These are phyloP conservation scores for Phylloporus rhodoxanthus DNA, from an alignment of 768 basidiomycete species.

Conservation along the genomic window DNA sequence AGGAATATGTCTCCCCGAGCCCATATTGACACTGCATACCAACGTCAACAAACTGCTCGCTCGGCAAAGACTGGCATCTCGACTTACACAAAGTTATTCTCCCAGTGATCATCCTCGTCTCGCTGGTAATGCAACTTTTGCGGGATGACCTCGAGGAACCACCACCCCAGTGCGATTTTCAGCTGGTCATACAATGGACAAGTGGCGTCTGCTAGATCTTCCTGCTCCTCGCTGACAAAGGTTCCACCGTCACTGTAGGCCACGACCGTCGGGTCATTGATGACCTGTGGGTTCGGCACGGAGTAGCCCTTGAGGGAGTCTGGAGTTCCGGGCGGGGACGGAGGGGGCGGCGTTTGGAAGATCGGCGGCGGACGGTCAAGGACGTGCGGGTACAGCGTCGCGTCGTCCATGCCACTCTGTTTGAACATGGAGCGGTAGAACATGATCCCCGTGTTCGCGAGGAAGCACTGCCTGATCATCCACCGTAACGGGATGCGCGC, in stretches of 20 bases:
- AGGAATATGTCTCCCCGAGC: constrained; percentile 38
- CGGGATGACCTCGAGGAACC: constrained; percentile 58
- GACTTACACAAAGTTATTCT: constrained; percentile 15
- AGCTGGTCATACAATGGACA: constrained; percentile 55
- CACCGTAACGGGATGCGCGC: constrained; percentile 71
- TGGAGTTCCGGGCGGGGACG: constrained; percentile 10
- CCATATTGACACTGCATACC: constrained; percentile 32
- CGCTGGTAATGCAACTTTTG: constrained; percentile 25
- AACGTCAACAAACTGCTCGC: constrained; percentile 1
- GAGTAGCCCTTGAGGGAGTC: constrained; percentile 8
- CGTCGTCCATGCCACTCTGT: constrained; percentile 42
- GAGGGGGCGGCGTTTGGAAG: constrained; percentile 19
- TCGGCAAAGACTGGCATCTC: background rate
- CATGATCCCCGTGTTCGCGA: constrained; percentile 49
- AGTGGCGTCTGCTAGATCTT: constrained; percentile 57
- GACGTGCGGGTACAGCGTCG: constrained; percentile 42
- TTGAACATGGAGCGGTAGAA: constrained; percentile 44
- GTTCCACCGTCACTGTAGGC: constrained; percentile 15
- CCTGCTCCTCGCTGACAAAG: constrained; percentile 48
- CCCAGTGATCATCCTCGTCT: constrained; percentile 19
- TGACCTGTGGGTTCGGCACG: constrained; percentile 13
- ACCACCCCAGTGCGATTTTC: constrained; percentile 45
- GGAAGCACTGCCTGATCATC: constrained; percentile 70
- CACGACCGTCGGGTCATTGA: constrained; percentile 11
- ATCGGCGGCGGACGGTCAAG: constrained; percentile 37